A percentile compares a stretch with the other conserved stretches of the same genome.
Evolutionary conservation across 2,329 filamentous ascomycete species (phyloP).

Genomic region (Verticillium nubilum): DNA sequence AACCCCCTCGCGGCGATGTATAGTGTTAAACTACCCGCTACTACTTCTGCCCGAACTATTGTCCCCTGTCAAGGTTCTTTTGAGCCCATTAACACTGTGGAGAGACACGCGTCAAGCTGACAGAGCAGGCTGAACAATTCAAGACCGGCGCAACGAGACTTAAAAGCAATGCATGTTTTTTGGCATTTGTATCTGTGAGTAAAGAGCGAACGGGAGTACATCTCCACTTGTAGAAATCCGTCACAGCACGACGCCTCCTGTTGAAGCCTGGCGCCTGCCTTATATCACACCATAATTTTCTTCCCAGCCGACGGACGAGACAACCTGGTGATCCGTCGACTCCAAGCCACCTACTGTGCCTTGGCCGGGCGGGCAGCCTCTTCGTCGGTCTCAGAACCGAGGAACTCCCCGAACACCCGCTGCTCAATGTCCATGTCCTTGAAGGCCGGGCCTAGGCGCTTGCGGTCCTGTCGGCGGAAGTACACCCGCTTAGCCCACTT

Average conservation of each 20-base stretch:
- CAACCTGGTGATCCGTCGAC: not conserved
- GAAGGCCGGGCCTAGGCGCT: slow-evolving; percentile 18
- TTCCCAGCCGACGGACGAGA: not conserved
- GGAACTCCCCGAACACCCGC: slow-evolving; percentile 31
- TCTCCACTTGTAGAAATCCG: not conserved
- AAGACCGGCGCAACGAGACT: no score
- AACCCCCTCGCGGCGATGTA: no score
- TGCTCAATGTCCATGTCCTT: slow-evolving; percentile 33
- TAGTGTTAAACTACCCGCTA: no score
- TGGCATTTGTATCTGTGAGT: not conserved
- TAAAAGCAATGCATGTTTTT: no score
- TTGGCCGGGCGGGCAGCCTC: not conserved
- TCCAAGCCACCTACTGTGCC: not conserved
- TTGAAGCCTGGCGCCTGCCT: not conserved
- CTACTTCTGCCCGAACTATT: no score
- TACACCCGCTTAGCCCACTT: slow-evolving; percentile 50
- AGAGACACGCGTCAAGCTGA: no score
- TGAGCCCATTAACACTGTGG: no score
- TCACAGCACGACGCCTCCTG: not conserved
- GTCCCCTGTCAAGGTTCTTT: no score
- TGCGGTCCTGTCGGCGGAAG: slow-evolving; percentile 22
- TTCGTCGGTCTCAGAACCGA: slow-evolving; percentile 10
- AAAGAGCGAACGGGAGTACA: not conserved
- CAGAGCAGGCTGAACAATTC: no score
- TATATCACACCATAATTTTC: not conserved